These are phyloP conservation scores for Aspergillus thermomutatus DNA, from an alignment of 2,329 filamentous ascomycete genomes.

Conservation along the genomic window DNA sequence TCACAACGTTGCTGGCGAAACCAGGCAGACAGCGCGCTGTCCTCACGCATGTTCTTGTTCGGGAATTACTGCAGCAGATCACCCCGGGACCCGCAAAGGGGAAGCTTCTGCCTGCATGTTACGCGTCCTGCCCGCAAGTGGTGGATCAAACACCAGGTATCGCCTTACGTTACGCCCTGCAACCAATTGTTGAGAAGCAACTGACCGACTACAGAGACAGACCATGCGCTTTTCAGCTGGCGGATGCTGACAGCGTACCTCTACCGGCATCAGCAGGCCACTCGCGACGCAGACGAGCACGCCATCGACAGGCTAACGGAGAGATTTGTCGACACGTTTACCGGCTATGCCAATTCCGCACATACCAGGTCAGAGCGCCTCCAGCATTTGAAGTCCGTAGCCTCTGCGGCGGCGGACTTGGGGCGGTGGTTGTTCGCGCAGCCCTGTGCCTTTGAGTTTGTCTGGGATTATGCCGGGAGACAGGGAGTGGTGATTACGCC, in stretches of 20 bases:
- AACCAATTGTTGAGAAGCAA: background rate
- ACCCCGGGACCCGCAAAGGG: conserved; percentile 8
- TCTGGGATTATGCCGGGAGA: conserved; percentile 3
- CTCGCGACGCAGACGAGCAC: background rate
- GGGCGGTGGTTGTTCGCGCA: conserved; percentile 27
- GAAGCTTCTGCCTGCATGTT: conserved; percentile 7
- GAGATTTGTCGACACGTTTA: conserved; percentile 19
- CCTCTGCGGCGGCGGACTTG: conserved; percentile 17
- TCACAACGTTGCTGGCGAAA: conserved; percentile 15
- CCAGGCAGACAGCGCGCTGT: conserved; percentile 8
- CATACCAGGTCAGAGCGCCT: conserved; percentile 13
- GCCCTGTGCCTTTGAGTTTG: conserved; percentile 22
- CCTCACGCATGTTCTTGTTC: conserved; percentile 22
- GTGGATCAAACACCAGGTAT: background rate
- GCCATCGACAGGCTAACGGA: conserved; percentile 2
- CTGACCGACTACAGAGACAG: conserved; percentile 7
- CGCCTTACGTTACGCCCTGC: background rate
- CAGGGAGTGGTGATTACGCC: conserved; percentile 13
- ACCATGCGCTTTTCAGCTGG: conserved; percentile 23
- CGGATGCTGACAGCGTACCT: conserved; percentile 27
- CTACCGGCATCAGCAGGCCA: background rate
- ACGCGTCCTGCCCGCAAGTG: background rate
- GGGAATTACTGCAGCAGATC: conserved; percentile 16
- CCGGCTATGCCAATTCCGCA: conserved; percentile 14
- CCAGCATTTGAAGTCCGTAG: conserved; percentile 18